phyloP scores from a whole-genome alignment of 129 eudicot species.

The Mikania micrantha region DNA sequence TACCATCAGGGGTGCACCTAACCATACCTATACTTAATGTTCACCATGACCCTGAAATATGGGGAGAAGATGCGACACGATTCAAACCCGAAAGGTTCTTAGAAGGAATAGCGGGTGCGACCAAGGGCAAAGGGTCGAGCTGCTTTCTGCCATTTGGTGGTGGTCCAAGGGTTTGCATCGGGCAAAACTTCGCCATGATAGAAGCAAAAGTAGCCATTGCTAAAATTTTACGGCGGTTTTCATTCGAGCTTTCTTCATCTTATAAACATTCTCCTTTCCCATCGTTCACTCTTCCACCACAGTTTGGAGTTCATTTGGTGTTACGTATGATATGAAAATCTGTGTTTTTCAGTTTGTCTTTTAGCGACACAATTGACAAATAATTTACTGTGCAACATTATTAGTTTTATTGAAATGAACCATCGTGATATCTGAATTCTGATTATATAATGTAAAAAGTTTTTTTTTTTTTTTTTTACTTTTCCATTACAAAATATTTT shows the following conservation, averaged over 20 bases:
- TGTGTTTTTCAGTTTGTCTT: not conserved
- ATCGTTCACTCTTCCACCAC: conserved; percentile 28
- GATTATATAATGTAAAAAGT: too few species aligned
- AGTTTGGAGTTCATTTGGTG: conserved; percentile 28
- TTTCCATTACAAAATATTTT: too few species aligned
- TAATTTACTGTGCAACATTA: too few species aligned
- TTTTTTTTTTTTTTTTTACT: too few species aligned
- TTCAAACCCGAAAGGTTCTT: conserved; percentile 38
- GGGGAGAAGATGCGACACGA: conserved; percentile 36
- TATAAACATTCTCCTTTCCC: conserved; percentile 38
- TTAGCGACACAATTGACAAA: not conserved
- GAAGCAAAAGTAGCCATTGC: conserved; percentile 37
- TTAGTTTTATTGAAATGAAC: too few species aligned
- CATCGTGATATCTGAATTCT: too few species aligned
- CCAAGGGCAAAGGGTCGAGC: conserved; percentile 13
- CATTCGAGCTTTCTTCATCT: conserved; percentile 34
- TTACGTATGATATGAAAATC: not conserved
- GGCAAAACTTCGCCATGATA: conserved; percentile 37
- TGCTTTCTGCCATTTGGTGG: conserved; percentile 38
- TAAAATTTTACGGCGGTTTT: conserved; percentile 33
- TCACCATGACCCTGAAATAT: conserved; percentile 27
- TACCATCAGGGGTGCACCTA: conserved; percentile 24
- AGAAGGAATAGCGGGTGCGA: conserved; percentile 26
- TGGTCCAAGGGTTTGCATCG: conserved; percentile 44
- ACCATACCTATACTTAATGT: conserved; percentile 15